phyloP scores from a whole-genome alignment of 257 asterid species.

The Echites panduratus region DNA sequence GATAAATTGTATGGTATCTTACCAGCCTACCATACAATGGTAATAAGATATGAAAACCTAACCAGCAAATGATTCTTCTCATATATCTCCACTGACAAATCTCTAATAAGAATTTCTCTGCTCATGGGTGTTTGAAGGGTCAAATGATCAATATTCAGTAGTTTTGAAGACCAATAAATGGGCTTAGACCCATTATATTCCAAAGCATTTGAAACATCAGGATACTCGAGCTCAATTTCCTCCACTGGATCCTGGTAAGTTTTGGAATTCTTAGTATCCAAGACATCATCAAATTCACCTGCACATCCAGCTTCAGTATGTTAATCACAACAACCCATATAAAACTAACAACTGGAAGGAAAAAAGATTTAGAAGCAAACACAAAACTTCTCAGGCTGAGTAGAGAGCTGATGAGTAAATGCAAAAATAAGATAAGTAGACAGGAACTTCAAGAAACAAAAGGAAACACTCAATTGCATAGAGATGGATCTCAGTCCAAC shows the following conservation, averaged over 20 bases:
- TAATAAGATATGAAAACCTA: conserved; percentile 22
- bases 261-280: conserved; percentile 37
- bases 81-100: conserved; percentile 60
- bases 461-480: neutral
- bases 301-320: conserved; percentile 15
- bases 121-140: conserved; percentile 68
- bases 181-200: conserved; percentile 50
- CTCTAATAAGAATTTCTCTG: conserved; percentile 56
- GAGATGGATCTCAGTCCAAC: neutral
- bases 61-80: conserved; percentile 79
- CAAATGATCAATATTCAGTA: conserved; percentile 53
- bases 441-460: neutral
- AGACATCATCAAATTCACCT: conserved; percentile 93
- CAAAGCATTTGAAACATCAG: conserved; percentile 18
- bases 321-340: neutral
- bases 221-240: conserved; percentile 45
- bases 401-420: neutral
- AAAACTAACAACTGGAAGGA: neutral
- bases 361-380: neutral
- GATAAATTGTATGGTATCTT: conserved; percentile 16
- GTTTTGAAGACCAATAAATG: conserved; percentile 28
- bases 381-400: neutral
- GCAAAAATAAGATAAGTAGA: neutral
- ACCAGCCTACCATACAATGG: conserved; percentile 17
- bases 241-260: conserved; percentile 32